Base-by-base conservation (phyloP, 805 yeast species). In the Cyberlindnera euphorbiae region DNA sequence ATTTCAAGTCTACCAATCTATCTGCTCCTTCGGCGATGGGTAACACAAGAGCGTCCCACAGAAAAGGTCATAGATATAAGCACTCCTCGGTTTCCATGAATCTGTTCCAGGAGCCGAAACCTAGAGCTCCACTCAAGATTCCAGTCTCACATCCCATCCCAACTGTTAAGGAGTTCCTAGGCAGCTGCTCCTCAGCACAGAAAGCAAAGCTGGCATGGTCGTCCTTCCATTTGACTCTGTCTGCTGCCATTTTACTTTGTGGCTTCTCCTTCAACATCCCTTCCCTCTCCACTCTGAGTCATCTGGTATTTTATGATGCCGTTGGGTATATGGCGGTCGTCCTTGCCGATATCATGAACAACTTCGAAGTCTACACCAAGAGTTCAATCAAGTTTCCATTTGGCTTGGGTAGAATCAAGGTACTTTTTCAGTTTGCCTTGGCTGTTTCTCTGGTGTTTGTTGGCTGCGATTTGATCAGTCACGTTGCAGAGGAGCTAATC, bases 71-170 rank as follows among this genome's bases (percentile, higher is more conserved):
- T 60, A 74, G 90, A 49, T 90, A 90, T 57, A 90, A 90, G 57
- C 97, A 90, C 59, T 88, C 97, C 3, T 88, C 96, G 8, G 96
- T 90, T 6, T 87, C 96, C 5, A 83, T 90, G 93, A 89, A 90
- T 58, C 73, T 90, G 56, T 90, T 93, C 57, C 96, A 86, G 59
- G 97, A 90, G 53, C 96, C 97, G 1, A 82, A 88, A 12, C 75
- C 69, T 27, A 68, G 79, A 25, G 79, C 82, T 5, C 82, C 88
- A 1, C 72, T 80, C 46, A 85, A 88, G 13, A 77, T 88, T 8
- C 96, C 96, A 2, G 80, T 75, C 17, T 60, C 74, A 1, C 53
- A 63, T 28, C 73, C 73, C 7, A 62, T 68, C 2, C 73, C 73
- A 2, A 62, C 68, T 28, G 51, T 72, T 12, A 55, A 55, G 12